A percentile compares a stretch with the other conserved stretches of the same genome.
Evolutionary conservation across 805 yeast species (phyloP).

Genomic region (Candida michaelii): DNA sequence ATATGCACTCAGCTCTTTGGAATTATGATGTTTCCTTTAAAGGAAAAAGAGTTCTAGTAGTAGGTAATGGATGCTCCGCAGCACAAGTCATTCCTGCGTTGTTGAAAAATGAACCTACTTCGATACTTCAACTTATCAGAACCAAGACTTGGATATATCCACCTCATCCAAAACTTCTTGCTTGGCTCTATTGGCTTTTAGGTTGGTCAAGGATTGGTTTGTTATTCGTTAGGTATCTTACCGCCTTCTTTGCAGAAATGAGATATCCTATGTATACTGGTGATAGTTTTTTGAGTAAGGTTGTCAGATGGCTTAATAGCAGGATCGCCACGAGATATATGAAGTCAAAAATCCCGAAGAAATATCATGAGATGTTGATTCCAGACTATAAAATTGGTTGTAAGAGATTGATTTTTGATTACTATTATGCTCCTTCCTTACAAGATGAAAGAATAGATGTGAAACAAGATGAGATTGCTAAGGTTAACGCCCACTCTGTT

Average conservation of each 20-base stretch:
- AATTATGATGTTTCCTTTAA: conserved; percentile 32
- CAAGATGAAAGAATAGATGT: conserved; percentile 31
- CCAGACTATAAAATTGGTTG: conserved; percentile 44
- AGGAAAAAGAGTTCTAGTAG: conserved; percentile 35
- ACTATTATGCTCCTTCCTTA: conserved; percentile 34
- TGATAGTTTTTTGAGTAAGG: conserved; percentile 23
- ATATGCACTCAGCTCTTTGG: conserved; percentile 43
- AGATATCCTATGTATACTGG: conserved; percentile 39
- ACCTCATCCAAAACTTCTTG: conserved; percentile 29
- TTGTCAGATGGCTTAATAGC: conserved; percentile 26
- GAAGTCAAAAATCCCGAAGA: conserved; percentile 27
- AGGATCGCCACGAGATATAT: conserved; percentile 24
- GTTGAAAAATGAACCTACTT: conserved; percentile 25
- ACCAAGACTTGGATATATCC: conserved; percentile 41
- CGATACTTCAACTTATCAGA: conserved; percentile 33
- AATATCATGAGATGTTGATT: conserved; percentile 31
- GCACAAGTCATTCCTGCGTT: conserved; percentile 40
- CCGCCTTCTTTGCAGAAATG: conserved; percentile 29
- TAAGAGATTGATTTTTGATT: conserved; percentile 40
- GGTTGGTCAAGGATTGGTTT: conserved; percentile 30
- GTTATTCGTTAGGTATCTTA: conserved; percentile 26
- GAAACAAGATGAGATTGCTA: conserved; percentile 9
- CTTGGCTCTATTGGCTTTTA: conserved; percentile 21
- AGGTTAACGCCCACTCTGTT: conserved; percentile 28
- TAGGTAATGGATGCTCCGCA: conserved; percentile 46